Conservation (phyloP, 345 rosid species). For the Ceriops decandra region DNA sequence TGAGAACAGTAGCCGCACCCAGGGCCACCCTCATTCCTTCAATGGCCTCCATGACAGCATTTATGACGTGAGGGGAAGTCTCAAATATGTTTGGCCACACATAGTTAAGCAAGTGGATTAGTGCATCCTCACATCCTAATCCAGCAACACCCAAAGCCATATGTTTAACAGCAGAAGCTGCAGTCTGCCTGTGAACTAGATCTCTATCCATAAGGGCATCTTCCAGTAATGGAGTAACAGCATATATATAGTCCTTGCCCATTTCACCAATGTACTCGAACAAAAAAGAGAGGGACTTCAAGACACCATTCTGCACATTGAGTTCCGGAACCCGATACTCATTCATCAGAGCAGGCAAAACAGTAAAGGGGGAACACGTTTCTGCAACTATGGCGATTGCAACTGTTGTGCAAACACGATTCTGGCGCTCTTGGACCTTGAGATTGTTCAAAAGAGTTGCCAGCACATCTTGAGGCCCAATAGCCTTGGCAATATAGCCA, state of each 20-base stretch:
- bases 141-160: slow-evolving; percentile 99
- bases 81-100: slow-evolving; percentile 99
- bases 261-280: slow-evolving; percentile 98
- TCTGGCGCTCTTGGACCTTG: slow-evolving; percentile 98
- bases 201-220: slow-evolving; percentile 99
- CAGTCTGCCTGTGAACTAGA: slow-evolving; percentile 95
- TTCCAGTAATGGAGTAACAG: slow-evolving; percentile 96
- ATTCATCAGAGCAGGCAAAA: slow-evolving; percentile 92
- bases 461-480: slow-evolving; percentile 97
- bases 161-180: slow-evolving; percentile 97
- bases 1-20: slow-evolving; percentile 79
- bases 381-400: slow-evolving; percentile 97
- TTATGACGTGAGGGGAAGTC: slow-evolving; percentile 97
- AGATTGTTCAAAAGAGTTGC: slow-evolving; percentile 95
- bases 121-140: slow-evolving; percentile 95
- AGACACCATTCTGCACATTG: slow-evolving; percentile 95
- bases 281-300: slow-evolving; percentile 91
- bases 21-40: slow-evolving; percentile 97
- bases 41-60: slow-evolving; percentile 97
- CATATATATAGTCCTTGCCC: slow-evolving; percentile 98
- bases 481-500: slow-evolving; percentile 98
- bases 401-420: slow-evolving; percentile 99
- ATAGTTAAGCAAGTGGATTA: slow-evolving; percentile 79
- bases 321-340: slow-evolving; percentile 98
- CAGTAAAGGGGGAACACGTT: slow-evolving; percentile 95